A percentile compares a stretch with the other conserved stretches of the same genome.
Evolutionary conservation across 441 rosid species (phyloP).

Genomic region (Omphalea diandra): DNA sequence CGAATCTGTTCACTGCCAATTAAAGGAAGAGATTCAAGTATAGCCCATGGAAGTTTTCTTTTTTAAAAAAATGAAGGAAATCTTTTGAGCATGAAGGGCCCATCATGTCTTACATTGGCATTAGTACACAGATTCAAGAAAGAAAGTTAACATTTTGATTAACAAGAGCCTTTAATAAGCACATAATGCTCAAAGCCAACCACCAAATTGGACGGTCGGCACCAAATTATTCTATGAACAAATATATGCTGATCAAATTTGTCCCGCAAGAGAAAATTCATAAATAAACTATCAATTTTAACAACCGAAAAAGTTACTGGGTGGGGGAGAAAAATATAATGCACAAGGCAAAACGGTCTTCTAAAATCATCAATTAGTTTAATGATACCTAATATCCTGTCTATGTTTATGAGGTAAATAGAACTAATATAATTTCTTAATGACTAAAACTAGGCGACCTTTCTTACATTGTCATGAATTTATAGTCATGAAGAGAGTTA

Average conservation of each 20-base stretch:
- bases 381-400: not conserved
- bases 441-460: not conserved
- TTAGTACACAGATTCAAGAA: not conserved
- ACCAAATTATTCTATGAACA: not conserved
- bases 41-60: not conserved
- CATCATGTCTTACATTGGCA: too few relatives aligned
- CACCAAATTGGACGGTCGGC: not conserved
- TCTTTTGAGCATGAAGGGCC: too few relatives aligned
- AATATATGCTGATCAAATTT: not conserved
- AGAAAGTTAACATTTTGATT: not conserved
- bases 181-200: not conserved
- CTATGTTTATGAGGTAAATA: not conserved
- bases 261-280: not conserved
- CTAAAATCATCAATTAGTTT: not conserved
- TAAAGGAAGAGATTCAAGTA: not conserved
- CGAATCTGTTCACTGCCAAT: not conserved
- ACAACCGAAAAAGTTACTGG: not conserved
- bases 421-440: not conserved
- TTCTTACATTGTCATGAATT: not conserved
- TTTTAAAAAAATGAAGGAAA: not conserved
- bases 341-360: not conserved
- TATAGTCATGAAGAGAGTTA: not conserved
- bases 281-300: not conserved
- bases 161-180: not conserved
- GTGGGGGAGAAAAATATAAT: not conserved